phyloP scores from a whole-genome alignment of 1,284 basidiomycete genomes.

The Peniophora sp. region DNA sequence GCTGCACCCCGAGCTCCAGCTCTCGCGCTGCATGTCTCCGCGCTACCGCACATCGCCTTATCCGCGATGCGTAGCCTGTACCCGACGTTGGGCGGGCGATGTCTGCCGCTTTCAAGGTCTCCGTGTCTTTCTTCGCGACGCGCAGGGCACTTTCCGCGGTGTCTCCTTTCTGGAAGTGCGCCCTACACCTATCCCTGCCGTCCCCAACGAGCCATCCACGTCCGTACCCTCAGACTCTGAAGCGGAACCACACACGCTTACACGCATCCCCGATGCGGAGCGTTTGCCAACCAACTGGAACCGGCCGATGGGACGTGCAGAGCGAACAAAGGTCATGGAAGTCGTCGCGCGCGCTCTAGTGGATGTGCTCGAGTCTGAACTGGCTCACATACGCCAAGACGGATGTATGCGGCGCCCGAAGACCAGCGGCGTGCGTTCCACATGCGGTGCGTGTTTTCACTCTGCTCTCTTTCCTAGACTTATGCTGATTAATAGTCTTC shows the following conservation, averaged over 20 bases:
- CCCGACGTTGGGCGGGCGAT: slow-evolving; percentile 75
- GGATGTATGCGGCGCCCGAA: slow-evolving; percentile 64
- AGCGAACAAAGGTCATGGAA: slow-evolving; percentile 23
- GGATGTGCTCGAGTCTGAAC: slow-evolving; percentile 61
- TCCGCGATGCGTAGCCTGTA: slow-evolving; percentile 73
- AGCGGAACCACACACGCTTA: too few species aligned
- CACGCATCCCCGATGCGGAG: too few species aligned
- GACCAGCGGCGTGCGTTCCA: slow-evolving; percentile 74
- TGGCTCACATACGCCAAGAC: slow-evolving; percentile 54
- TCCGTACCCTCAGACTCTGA: too few species aligned
- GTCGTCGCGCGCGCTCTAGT: slow-evolving; percentile 67
- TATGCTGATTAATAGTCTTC: slow-evolving; percentile 4
- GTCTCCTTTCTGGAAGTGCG: slow-evolving; percentile 55
- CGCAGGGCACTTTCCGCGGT: slow-evolving; percentile 47
- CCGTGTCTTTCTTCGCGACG: slow-evolving; percentile 61
- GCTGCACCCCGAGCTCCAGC: slow-evolving; percentile 56
- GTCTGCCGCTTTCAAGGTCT: slow-evolving; percentile 76
- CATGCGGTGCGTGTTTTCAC: slow-evolving; percentile 64
- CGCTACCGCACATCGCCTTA: slow-evolving; percentile 62
- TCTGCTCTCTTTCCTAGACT: slow-evolving; percentile 1
- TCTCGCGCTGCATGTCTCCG: slow-evolving; percentile 73
- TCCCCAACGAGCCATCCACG: too few species aligned
- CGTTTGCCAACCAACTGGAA: too few species aligned
- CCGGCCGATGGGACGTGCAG: background rate
- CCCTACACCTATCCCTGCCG: too few species aligned